These are phyloP conservation scores for Picea sitchensis DNA, from an alignment of 75 land plant species.

Conservation along the genomic window DNA sequence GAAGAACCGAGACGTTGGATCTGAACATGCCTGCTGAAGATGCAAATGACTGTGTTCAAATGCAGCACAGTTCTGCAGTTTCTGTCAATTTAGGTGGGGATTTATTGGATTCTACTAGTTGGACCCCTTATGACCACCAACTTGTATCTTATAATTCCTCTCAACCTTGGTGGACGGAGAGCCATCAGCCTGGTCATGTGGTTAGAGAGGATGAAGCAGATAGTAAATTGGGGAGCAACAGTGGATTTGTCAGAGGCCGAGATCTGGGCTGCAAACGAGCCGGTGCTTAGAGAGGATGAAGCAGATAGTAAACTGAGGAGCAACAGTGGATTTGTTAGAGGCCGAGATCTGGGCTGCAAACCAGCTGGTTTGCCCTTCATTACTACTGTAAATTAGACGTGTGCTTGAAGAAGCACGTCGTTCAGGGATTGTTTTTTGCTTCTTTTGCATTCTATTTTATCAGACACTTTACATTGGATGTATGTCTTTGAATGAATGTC, in stretches of 20 bases:
- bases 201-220: neutral
- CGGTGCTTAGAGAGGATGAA: neutral
- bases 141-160: neutral
- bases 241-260: neutral
- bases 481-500: too few species aligned
- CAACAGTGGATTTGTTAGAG: neutral
- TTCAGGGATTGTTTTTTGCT: too few species aligned
- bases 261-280: neutral
- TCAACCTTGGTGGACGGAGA: neutral
- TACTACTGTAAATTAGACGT: too few species aligned
- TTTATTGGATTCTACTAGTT: neutral
- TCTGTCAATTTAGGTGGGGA: neutral
- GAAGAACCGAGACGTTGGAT: constrained; percentile 24
- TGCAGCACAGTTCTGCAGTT: neutral
- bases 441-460: too few species aligned
- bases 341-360: neutral
- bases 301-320: neutral
- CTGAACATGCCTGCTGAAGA: constrained; percentile 49
- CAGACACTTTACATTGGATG: too few species aligned
- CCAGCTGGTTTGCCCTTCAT: neutral
- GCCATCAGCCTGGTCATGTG: neutral
- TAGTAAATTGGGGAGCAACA: neutral
- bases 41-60: constrained; percentile 20
- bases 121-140: neutral
- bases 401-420: too few species aligned